These are phyloP conservation scores for Ceratobasidium sp. DNA, from an alignment of 1,284 basidiomycete species.

Conservation along the genomic window DNA sequence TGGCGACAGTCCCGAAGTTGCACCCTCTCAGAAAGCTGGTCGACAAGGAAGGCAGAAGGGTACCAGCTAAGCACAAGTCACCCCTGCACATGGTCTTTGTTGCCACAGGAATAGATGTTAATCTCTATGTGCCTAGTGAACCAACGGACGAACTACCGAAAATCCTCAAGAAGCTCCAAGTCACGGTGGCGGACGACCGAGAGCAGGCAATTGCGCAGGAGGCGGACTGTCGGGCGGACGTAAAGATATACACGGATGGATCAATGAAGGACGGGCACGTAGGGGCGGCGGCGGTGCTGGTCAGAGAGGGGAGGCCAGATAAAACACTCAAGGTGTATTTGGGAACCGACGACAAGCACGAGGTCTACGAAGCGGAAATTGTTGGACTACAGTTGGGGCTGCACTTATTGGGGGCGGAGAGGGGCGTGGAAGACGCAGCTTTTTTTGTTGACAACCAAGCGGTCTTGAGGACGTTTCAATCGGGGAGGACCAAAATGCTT, in stretches of 20 bases:
- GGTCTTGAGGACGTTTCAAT: not conserved
- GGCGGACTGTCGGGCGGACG: not conserved
- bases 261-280: constrained; percentile 26
- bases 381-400: constrained; percentile 32
- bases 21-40: constrained; percentile 2
- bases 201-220: not conserved
- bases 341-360: constrained; percentile 31
- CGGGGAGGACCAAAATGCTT: not conserved
- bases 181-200: not conserved
- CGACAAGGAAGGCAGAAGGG: not conserved
- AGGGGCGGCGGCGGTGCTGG: constrained; percentile 30
- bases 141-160: too few relatives aligned
- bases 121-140: too few relatives aligned
- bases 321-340: constrained; percentile 13
- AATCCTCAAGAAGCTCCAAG: too few relatives aligned
- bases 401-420: constrained; percentile 27
- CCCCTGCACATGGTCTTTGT: not conserved
- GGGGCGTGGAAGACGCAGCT: not conserved
- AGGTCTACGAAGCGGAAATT: constrained; percentile 47
- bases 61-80: constrained; percentile 4
- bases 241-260: constrained; percentile 26
- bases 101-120: not conserved
- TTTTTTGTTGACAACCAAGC: constrained; percentile 28
- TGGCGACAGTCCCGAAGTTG: not conserved
- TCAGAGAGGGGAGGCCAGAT: not conserved